Evolutionary conservation across 805 yeast genomes (phyloP).

Genomic region (Suhomyces xylopsoci): DNA sequence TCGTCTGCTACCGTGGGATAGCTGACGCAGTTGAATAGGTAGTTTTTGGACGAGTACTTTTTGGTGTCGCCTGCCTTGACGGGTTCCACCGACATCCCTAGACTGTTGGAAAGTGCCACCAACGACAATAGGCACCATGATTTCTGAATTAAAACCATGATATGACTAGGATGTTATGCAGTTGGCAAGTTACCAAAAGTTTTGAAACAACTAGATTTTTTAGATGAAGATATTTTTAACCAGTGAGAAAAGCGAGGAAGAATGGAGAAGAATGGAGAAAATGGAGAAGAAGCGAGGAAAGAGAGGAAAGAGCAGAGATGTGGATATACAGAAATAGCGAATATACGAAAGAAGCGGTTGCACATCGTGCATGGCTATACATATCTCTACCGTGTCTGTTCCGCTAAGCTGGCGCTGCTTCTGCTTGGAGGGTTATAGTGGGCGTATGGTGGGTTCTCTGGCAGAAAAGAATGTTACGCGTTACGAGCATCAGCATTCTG

Average conservation of each 20-base stretch:
- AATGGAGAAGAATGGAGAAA: not conserved
- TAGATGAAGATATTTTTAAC: not conserved
- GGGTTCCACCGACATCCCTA: conserved; percentile 38
- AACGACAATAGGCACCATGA: not conserved
- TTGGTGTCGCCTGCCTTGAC: conserved; percentile 27
- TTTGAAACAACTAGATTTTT: not conserved
- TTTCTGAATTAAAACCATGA: not conserved
- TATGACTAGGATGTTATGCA: not conserved
- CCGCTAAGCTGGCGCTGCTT: not conserved
- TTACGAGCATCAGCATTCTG: not conserved
- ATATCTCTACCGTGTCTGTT: no score
- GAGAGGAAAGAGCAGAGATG: not conserved
- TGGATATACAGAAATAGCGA: not conserved
- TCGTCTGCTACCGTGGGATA: conserved; percentile 38
- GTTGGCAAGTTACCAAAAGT: not conserved
- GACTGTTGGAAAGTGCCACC: conserved; percentile 13
- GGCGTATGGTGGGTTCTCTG: not conserved
- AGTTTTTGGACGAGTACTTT: conserved; percentile 25
- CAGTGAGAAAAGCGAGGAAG: not conserved
- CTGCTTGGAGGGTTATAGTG: no score
- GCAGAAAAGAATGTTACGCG: not conserved
- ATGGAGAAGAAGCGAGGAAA: not conserved
- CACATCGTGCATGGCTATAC: no score
- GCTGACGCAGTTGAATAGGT: conserved; percentile 34
- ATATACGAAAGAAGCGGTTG: not conserved